Evolutionary conservation across 257 asterid genomes (phyloP).

Genomic region (Parsonsia alboflavescens): DNA sequence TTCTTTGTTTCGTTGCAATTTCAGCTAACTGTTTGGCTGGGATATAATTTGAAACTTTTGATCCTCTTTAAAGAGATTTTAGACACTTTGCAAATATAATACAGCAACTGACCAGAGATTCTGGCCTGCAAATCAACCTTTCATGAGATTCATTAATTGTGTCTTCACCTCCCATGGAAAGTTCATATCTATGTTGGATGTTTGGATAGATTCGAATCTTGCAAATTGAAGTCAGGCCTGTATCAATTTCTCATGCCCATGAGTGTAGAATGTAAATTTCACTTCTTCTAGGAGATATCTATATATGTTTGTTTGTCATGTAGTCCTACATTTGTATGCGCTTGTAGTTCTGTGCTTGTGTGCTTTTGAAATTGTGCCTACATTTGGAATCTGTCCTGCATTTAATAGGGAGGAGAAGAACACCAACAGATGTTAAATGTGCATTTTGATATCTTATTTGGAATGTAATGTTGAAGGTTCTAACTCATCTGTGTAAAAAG

Average conservation of each 20-base stretch:
- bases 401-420: neutral
- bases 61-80: neutral
- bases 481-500: neutral
- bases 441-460: neutral
- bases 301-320: neutral
- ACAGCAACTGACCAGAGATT: neutral
- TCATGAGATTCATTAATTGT: neutral
- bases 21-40: neutral
- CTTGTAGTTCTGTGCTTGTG: neutral
- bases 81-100: neutral
- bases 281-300: neutral
- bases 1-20: neutral
- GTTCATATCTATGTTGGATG: neutral
- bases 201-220: neutral
- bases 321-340: neutral
- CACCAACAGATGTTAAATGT: neutral
- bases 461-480: neutral
- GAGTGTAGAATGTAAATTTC: too few relatives aligned
- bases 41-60: neutral
- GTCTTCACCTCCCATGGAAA: neutral
- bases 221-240: neutral
- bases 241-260: neutral
- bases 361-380: neutral
- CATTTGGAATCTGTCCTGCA: neutral
- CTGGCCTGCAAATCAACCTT: neutral